These are phyloP conservation scores for Fusarium nelsonii DNA, from an alignment of 2,329 filamentous ascomycete genomes.

Conservation along the genomic window DNA sequence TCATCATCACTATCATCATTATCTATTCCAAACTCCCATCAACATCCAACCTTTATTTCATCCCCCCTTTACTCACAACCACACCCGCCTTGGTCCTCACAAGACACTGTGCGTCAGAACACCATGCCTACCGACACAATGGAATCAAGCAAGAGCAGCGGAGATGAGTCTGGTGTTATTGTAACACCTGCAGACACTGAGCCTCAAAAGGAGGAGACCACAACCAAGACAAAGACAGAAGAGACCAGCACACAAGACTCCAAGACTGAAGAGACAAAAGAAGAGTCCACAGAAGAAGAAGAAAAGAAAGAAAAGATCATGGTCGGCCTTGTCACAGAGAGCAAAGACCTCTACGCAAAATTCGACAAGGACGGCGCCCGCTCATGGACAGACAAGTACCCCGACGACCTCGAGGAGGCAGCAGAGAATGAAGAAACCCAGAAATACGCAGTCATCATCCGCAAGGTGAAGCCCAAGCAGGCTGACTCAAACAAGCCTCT, in stretches of 20 bases:
- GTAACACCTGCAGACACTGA: conserved; percentile 43
- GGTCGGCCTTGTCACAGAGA: conserved; percentile 54
- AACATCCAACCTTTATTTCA: not conserved
- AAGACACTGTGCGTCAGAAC: not conserved
- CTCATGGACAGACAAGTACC: conserved; percentile 68
- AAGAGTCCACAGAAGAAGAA: conserved; percentile 16
- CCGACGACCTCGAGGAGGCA: conserved; percentile 65
- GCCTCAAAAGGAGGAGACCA: conserved; percentile 26
- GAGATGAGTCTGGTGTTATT: conserved; percentile 39
- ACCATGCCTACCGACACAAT: conserved; percentile 36
- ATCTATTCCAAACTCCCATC: not conserved
- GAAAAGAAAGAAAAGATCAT: conserved; percentile 41
- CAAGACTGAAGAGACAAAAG: conserved; percentile 13
- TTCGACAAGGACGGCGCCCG: conserved; percentile 62
- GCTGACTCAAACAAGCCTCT: conserved; percentile 71
- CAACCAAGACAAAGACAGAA: conserved; percentile 28
- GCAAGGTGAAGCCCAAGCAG: conserved; percentile 65
- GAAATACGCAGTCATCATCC: conserved; percentile 70
- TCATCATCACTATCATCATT: not conserved
- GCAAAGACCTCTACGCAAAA: conserved; percentile 60
- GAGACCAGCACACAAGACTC: conserved; percentile 23
- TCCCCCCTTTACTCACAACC: not conserved
- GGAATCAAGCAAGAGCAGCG: conserved; percentile 42
- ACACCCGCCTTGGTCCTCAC: not conserved
- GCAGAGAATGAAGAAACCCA: conserved; percentile 72